Base-by-base conservation (phyloP, 2,329 filamentous ascomycete species). In the Sphaerulina populicola region DNA sequence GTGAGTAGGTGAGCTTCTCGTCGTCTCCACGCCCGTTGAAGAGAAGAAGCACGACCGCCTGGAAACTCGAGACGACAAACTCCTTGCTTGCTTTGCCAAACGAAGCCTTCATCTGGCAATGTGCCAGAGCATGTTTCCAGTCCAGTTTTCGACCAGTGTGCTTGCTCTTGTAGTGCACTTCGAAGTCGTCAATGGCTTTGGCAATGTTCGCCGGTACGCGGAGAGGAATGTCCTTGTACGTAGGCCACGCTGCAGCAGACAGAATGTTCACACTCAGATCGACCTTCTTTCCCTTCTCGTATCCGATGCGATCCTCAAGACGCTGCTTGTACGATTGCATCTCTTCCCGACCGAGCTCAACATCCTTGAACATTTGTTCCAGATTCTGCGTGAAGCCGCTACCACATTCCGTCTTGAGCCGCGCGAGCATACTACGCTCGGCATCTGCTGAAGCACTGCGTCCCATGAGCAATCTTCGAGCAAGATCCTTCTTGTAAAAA, bases 311-410 rank as follows among this genome's bases (percentile, higher is more conserved):
- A 71, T 79, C 77, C 55, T 80, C 76, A 42, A 78, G 72, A 69
- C 89, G 68, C 69, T 77, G 73, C 68, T 85, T 93, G 72, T 94
- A 98, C 0, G 85, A 81, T n/a, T 78, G 72, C 85, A 97, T 94
- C 66, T 97, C 91, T 62, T 97, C 93, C 54, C 86, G 85, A 10
- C 87, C 87, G 15, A 96, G 77, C 65, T 96, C 90, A 68, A 97
- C 88, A 64, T 99, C 93, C 68, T 94, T 95, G 75, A 99, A 98
- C 93, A 99, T 99, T 56, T 91, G 88, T 70, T 99, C 94, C 0
- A 99, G 76, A 63, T 98, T 98, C 66, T 95, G 90, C 0, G 93
- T 98, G 67, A 98, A 97, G 60, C 81, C 86, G 11, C 87, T 85
- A 36, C 93, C 93, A 65, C 93, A 98, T 73, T 98, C 93, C 71